Percentiles rank a stretch among this genome's conserved stretches.
These are phyloP conservation scores for Annona cherimola DNA, from an alignment of 164 flowering plant species.

Conservation along the genomic window DNA sequence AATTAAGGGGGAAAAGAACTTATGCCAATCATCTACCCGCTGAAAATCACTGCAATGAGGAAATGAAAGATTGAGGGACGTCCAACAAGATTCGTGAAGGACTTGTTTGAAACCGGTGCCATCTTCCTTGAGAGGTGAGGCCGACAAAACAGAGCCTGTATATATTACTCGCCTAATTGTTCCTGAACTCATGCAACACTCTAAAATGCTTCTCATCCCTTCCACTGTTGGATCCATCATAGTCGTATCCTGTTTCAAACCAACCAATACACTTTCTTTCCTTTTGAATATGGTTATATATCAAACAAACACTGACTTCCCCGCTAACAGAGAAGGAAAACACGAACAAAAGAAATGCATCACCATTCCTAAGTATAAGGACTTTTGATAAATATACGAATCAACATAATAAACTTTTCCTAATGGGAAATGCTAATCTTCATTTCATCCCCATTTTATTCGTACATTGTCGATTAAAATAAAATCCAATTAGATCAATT, in stretches of 20 bases:
- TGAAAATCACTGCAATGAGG: slow-evolving; percentile 6
- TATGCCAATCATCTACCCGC: slow-evolving; percentile 9
- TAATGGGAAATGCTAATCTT: too few relatives aligned
- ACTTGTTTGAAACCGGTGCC: slow-evolving; percentile 27
- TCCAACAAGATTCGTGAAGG: slow-evolving; percentile 49
- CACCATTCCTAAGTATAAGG: too few relatives aligned
- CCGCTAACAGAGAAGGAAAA: too few relatives aligned
- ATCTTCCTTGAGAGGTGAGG: slow-evolving; percentile 41
- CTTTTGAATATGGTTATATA: too few relatives aligned
- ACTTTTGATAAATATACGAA: too few relatives aligned
- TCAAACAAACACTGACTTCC: too few relatives aligned
- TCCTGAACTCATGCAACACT: slow-evolving; percentile 32
- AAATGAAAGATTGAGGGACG: slow-evolving; percentile 26
- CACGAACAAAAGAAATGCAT: too few relatives aligned
- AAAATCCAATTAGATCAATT: too few relatives aligned
- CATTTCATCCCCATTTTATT: too few relatives aligned
- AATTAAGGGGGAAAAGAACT: background rate
- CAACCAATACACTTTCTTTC: too few relatives aligned
- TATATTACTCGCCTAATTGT: slow-evolving; percentile 45
- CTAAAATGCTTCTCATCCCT: slow-evolving; percentile 29
- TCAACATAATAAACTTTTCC: too few relatives aligned
- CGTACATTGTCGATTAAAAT: too few relatives aligned
- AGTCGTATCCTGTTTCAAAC: slow-evolving; percentile 26
- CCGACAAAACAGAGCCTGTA: slow-evolving; percentile 31
- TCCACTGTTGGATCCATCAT: slow-evolving; percentile 35